Conservation (phyloP, 192 early-diverging fungal genomes). For the Coemansia sp. region DNA sequence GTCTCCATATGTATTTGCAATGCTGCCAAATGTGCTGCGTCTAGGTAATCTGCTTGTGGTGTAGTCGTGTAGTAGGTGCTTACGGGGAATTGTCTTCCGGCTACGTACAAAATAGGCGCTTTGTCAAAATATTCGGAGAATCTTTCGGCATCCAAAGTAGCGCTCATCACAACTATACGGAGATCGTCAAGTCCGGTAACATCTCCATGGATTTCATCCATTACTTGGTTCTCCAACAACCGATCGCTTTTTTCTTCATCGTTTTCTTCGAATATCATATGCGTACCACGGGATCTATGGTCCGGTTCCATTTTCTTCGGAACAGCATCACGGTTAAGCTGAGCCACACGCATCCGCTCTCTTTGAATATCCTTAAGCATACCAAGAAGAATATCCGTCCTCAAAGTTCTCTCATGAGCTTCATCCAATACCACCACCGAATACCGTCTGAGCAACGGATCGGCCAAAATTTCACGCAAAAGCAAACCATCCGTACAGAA, state of each 20-base stretch:
- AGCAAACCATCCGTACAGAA: constrained; percentile 98
- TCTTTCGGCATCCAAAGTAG: constrained; percentile 91
- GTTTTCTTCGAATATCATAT: constrained; percentile 23
- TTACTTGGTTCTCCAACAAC: not conserved
- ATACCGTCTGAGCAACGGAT: constrained; percentile 75
- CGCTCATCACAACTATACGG: constrained; percentile 94
- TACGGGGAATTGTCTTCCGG: too few species aligned
- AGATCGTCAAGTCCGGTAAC: constrained; percentile 58
- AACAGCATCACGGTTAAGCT: constrained; percentile 6
- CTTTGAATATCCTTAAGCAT: constrained; percentile 88
- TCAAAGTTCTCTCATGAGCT: constrained; percentile 95
- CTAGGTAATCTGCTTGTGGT: too few species aligned
- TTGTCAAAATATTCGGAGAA: too few species aligned
- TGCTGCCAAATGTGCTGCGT: too few species aligned
- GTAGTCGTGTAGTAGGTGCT: too few species aligned
- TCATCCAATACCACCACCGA: constrained; percentile 91
- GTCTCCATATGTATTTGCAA: too few species aligned
- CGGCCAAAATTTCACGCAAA: constrained; percentile 83
- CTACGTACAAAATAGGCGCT: too few species aligned
- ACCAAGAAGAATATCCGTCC: constrained; percentile 96
- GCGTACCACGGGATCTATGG: constrained; percentile 26
- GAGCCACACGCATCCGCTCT: constrained; percentile 56
- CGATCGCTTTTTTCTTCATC: not conserved
- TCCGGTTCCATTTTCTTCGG: constrained; percentile 4
- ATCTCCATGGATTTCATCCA: constrained; percentile 31